phyloP scores from a whole-genome alignment of 2,329 filamentous ascomycete species.

The Fusarium pseudonygamai region DNA sequence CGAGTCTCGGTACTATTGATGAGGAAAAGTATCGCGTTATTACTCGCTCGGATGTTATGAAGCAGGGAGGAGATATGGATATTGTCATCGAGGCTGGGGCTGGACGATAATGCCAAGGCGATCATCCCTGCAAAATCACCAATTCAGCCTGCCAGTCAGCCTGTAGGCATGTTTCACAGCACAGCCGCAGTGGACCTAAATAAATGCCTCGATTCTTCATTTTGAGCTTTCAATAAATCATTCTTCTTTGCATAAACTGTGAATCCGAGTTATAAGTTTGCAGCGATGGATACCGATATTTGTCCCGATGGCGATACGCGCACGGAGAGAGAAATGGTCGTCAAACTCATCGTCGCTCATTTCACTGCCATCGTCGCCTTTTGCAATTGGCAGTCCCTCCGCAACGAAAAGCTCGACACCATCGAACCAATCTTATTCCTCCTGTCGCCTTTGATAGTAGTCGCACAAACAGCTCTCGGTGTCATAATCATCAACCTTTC shows the following conservation, averaged over 20 bases:
- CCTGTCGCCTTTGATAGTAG: background rate
- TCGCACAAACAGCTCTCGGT: background rate
- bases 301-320: background rate
- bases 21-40: background rate
- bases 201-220: background rate
- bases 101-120: background rate
- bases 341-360: slow-evolving; percentile 21
- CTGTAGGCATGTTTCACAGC: background rate
- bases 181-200: background rate
- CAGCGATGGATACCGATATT: background rate
- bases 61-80: background rate
- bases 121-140: background rate
- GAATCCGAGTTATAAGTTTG: accelerated
- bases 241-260: background rate
- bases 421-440: slow-evolving; percentile 22
- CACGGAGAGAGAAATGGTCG: background rate
- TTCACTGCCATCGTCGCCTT: slow-evolving; percentile 10
- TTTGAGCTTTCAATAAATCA: no score
- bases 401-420: slow-evolving; percentile 11
- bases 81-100: background rate
- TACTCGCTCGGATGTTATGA: background rate
- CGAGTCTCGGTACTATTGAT: background rate
- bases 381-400: slow-evolving; percentile 10
- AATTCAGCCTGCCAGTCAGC: background rate
- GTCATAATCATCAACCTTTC: background rate